These are phyloP conservation scores for Poronia punctata DNA, from an alignment of 495 filamentous ascomycete genomes.

Conservation along the genomic window DNA sequence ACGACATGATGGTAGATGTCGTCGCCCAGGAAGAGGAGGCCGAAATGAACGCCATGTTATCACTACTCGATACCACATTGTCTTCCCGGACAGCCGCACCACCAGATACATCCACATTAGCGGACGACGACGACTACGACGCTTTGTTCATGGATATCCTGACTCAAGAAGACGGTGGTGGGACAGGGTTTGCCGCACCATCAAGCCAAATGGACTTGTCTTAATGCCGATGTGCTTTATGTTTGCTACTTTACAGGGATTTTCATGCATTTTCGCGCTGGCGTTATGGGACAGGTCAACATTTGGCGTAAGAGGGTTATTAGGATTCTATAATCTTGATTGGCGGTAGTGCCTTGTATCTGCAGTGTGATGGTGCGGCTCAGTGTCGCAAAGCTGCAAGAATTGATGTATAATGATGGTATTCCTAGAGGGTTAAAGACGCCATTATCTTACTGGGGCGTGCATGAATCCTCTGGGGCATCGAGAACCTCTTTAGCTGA, in stretches of 20 bases:
- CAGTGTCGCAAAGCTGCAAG: conserved; percentile 11
- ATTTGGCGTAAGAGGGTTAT: conserved; percentile 16
- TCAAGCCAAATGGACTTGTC: conserved; percentile 27
- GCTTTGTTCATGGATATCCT: conserved; percentile 39
- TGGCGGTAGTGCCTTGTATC: conserved; percentile 9
- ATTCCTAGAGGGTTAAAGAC: conserved; percentile 6
- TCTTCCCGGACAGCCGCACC: conserved; percentile 12
- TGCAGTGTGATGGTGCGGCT: conserved; percentile 6
- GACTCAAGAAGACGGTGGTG: conserved; percentile 19
- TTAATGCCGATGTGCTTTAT: background rate
- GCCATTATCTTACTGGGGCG: conserved; percentile 51
- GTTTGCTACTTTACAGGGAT: background rate
- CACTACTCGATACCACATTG: conserved; percentile 21
- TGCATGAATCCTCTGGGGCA: conserved; percentile 64
- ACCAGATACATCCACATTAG: conserved; percentile 21
- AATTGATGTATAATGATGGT: conserved; percentile 17
- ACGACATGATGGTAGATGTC: conserved; percentile 37
- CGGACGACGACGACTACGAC: conserved; percentile 53
- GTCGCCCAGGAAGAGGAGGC: conserved; percentile 48
- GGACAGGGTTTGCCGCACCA: conserved; percentile 10
- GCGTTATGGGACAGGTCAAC: conserved; percentile 8
- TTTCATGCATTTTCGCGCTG: background rate
- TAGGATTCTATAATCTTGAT: conserved; percentile 16
- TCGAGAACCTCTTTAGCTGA: conserved; percentile 65
- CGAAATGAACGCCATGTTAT: conserved; percentile 53